Evolutionary conservation across 2,329 filamentous ascomycete genomes (phyloP).

Genomic region (Talaromyces islandicus): DNA sequence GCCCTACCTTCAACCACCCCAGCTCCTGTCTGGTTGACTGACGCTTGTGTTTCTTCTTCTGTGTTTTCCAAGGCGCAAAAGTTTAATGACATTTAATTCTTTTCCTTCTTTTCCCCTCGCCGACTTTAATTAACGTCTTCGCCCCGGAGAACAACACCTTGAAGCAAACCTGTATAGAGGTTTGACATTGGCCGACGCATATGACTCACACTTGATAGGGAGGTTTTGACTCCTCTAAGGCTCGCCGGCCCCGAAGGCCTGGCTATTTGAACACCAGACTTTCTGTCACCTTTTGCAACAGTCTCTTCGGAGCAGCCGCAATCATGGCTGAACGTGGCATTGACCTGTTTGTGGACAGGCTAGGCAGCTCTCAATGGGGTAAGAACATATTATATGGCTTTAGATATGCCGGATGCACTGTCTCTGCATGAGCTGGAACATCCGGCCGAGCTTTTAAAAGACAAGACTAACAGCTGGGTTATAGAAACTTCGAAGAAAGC

Average conservation of each 20-base stretch:
- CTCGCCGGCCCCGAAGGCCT: constrained; percentile 33
- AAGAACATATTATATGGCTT: constrained; percentile 10
- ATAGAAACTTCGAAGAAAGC: constrained; percentile 76
- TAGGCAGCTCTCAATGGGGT: constrained; percentile 45
- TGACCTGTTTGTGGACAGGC: constrained; percentile 45
- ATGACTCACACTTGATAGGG: constrained; percentile 19
- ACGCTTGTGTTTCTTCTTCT: background rate
- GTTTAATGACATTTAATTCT: background rate
- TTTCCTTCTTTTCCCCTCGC: background rate
- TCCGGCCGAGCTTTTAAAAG: no score
- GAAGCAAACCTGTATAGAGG: background rate
- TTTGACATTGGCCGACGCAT: constrained; percentile 18
- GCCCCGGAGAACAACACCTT: background rate
- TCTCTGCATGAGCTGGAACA: no score
- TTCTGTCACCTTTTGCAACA: constrained; percentile 17
- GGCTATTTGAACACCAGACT: constrained; percentile 18
- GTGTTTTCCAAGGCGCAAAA: background rate
- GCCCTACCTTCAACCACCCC: background rate
- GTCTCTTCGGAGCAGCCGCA: constrained; percentile 13
- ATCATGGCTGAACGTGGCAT: constrained; percentile 40
- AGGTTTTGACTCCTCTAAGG: constrained; percentile 21
- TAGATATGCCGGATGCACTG: no score
- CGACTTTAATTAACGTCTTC: background rate
- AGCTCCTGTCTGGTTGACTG: constrained; percentile 1
- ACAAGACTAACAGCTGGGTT: background rate